A percentile compares a stretch with the other conserved stretches of the same genome.
phyloP scores from a whole-genome alignment of 2,329 filamentous ascomycete genomes.

The Aspergillus fijiensis region DNA sequence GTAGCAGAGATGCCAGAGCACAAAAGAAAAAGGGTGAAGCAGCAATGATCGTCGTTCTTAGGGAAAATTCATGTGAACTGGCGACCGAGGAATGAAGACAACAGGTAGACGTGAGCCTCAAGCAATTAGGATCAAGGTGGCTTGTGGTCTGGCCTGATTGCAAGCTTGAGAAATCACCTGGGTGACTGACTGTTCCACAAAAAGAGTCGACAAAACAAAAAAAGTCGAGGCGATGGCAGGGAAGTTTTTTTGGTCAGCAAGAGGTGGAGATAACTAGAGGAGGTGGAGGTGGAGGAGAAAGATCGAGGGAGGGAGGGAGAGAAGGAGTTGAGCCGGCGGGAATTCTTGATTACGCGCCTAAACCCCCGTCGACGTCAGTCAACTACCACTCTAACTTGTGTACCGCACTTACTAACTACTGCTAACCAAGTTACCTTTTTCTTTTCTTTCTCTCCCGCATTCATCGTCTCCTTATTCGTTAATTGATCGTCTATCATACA shows the following conservation, averaged over 20 bases:
- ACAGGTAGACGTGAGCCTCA: neutral
- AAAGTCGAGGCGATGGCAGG: conserved; percentile 3
- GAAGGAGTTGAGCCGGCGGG: conserved; percentile 14
- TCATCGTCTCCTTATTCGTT: conserved; percentile 10
- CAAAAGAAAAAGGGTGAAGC: conserved; percentile 12
- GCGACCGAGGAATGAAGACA: conserved; percentile 25
- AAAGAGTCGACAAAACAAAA: neutral
- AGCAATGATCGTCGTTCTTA: conserved; percentile 20
- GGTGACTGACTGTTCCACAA: neutral
- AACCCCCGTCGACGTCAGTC: conserved; percentile 7
- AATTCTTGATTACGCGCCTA: conserved; percentile 2
- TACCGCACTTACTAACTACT: no score
- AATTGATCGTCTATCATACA: neutral
- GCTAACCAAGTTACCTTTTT: neutral
- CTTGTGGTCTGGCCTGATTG: neutral
- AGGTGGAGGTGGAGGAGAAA: conserved; percentile 12
- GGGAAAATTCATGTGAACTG: conserved; percentile 36
- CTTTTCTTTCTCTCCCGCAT: conserved; percentile 14
- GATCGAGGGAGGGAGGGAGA: conserved; percentile 7
- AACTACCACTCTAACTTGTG: neutral
- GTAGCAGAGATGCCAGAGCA: conserved; percentile 8
- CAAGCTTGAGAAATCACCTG: neutral
- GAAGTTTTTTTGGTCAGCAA: neutral
- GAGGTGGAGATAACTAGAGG: conserved; percentile 1
- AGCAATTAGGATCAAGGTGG: neutral